A percentile compares a stretch with the other conserved stretches of the same genome.
phyloP scores from a whole-genome alignment of 1,139 yeast genomes.

The Wickerhamiella infanticola region DNA sequence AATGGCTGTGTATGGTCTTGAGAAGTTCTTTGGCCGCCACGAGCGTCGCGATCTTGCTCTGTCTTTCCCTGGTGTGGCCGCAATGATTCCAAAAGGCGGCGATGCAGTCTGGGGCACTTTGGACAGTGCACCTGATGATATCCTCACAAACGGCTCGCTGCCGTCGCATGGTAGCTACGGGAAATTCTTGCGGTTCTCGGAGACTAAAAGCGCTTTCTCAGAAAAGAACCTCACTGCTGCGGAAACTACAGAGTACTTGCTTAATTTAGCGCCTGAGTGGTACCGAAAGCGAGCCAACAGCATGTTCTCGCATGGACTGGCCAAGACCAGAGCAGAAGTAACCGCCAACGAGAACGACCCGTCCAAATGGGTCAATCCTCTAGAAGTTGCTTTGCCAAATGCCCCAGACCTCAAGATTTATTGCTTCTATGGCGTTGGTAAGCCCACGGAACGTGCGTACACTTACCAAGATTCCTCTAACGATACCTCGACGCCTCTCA shows the following conservation, averaged over 20 bases:
- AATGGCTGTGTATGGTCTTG: conserved; percentile 85
- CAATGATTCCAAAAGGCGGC: conserved; percentile 96
- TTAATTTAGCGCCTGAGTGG: conserved; percentile 61
- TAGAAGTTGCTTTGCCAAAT: conserved; percentile 77
- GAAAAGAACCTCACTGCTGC: conserved; percentile 45
- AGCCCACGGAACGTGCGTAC: conserved; percentile 88
- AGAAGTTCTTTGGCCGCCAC: conserved; percentile 75
- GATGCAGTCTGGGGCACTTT: conserved; percentile 70
- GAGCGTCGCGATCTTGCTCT: conserved; percentile 78
- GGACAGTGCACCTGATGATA: conserved; percentile 34
- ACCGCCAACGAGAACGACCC: conserved; percentile 48
- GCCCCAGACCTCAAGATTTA: conserved; percentile 86
- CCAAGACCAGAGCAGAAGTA: conserved; percentile 45
- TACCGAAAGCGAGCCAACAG: conserved; percentile 45
- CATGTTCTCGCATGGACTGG: conserved; percentile 68
- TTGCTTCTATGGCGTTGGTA: conserved; percentile 91
- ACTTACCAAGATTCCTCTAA: conserved; percentile 53
- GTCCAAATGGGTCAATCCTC: conserved; percentile 80
- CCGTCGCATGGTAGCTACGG: conserved; percentile 39
- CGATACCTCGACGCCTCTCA: conserved; percentile 34
- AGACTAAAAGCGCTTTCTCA: conserved; percentile 29
- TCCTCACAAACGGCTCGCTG: conserved; percentile 19
- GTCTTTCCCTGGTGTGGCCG: conserved; percentile 84
- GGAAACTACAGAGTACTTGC: conserved; percentile 49
- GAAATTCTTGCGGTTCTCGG: conserved; percentile 52